phyloP scores from a whole-genome alignment of 2,329 filamentous ascomycete genomes.

The Phyllosticta ampelicida region DNA sequence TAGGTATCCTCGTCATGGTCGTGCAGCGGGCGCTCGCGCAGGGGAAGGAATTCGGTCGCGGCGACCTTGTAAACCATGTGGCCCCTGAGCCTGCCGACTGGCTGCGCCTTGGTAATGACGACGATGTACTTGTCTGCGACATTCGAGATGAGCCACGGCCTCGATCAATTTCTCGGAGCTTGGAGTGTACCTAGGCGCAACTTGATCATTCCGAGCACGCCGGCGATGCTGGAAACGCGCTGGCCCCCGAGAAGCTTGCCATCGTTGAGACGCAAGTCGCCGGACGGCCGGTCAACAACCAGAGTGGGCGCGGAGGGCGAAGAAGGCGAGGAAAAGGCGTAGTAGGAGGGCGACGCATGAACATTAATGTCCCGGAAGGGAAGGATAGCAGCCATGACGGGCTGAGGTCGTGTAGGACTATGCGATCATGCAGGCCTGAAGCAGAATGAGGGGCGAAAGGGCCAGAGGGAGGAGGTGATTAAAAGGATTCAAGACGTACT shows the following conservation, averaged over 20 bases:
- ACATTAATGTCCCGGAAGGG: constrained; percentile 97
- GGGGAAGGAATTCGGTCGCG: constrained; percentile 82
- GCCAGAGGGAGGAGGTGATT: not conserved
- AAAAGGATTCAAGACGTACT: not conserved
- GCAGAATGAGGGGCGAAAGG: not conserved
- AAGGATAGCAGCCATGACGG: constrained; percentile 41
- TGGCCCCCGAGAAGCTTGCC: constrained; percentile 64
- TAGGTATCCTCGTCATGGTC: constrained; percentile 94
- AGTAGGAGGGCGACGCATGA: constrained; percentile 81
- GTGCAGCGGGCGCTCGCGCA: constrained; percentile 83
- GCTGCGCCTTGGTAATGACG: constrained; percentile 86
- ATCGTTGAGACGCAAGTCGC: constrained; percentile 78
- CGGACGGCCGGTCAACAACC: constrained; percentile 82
- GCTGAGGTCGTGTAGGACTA: not conserved
- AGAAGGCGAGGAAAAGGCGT: constrained; percentile 93
- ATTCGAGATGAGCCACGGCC: not conserved
- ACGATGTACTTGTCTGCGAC: constrained; percentile 87
- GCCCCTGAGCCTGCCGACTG: constrained; percentile 82
- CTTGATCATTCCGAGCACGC: constrained; percentile 89
- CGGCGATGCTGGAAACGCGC: constrained; percentile 86
- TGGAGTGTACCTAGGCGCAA: constrained; percentile 66
- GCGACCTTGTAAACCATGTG: constrained; percentile 94
- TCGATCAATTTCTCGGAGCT: not conserved
- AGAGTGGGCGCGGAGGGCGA: constrained; percentile 80
- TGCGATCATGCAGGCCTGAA: not conserved